Base-by-base conservation (phyloP, 169 alveolate genomes). In the Theileria parva region DNA sequence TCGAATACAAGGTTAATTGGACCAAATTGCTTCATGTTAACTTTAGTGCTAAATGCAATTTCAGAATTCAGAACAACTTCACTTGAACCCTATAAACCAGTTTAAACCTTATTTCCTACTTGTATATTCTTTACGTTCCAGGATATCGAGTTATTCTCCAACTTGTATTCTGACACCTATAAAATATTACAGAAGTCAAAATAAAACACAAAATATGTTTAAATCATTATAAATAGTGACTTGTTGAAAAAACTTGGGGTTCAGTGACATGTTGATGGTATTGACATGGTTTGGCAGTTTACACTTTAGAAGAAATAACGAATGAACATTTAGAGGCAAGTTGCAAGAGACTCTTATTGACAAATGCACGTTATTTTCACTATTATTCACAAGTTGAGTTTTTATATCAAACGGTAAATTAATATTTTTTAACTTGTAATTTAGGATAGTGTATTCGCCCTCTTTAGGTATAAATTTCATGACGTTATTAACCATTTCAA, bases 361-460 rank as follows among this genome's bases (percentile, higher is more conserved):
- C 66, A 81, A 23, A 12, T 48, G 60, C 11, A 19, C 74, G 81
- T 13, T 76, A 30, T 4, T 80, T 77, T 21, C 66, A 17, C 15
- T 17, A 13, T 30, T 69, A 23, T 86, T 83, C n/a, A 85, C 64
- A 8, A 84, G 59, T 6, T 80, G 88, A n/a, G 67, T 44, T 44
- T 44, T 75, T 12, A 88, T 39, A 8, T 66, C 53, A 15, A 85
- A 85, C 17, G 84, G 86, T 27, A 81, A 19, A 48, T 44, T 53
- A 11, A 67, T 64, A 32, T 57, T 48, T 30, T 79, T 79, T 19
- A 88, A 86, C 74, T 95, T 87, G 77, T 96, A 96, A 68, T 94
- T 94, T 97, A 96, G 93, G 28, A 94, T 95, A 65, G 93, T 91
- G 65, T 93, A 93, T 81, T 95, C 97, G 23, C 99, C 99, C 79